Evolutionary conservation across 2,329 filamentous ascomycete genomes (phyloP).

Genomic region (Alternaria infectoria): DNA sequence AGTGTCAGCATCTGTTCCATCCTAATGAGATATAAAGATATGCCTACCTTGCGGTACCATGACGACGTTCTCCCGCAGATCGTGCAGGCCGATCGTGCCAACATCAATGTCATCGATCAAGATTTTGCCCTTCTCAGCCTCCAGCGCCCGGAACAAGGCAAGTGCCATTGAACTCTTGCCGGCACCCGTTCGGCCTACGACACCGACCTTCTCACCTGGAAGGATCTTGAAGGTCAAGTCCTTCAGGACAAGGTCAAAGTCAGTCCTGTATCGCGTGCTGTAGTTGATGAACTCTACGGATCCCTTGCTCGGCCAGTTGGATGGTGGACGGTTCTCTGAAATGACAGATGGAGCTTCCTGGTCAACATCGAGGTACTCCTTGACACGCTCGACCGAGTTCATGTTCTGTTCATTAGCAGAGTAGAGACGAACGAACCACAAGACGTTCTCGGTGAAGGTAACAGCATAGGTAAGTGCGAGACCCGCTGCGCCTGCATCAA

Average conservation of each 20-base stretch:
- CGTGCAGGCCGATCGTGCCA: constrained; percentile 85
- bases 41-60: constrained; percentile 81
- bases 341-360: constrained; percentile 85
- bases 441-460: constrained; percentile 93
- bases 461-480: constrained; percentile 95
- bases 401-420: constrained; percentile 98
- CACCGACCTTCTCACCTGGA: constrained; percentile 89
- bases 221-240: constrained; percentile 85
- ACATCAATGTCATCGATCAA: constrained; percentile 92
- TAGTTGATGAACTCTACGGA: constrained; percentile 88
- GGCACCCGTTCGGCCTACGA: constrained; percentile 92
- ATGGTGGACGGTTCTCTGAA: constrained; percentile 76
- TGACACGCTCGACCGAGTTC: constrained; percentile 97
- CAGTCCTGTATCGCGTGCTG: constrained; percentile 84
- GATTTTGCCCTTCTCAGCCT: constrained; percentile 89
- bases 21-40: too few species aligned
- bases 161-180: constrained; percentile 95
- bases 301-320: constrained; percentile 85
- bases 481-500: constrained; percentile 91
- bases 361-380: constrained; percentile 95
- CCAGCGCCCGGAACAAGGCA: constrained; percentile 90
- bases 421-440: constrained; percentile 96
- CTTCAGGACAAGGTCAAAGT: constrained; percentile 85
- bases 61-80: constrained; percentile 90
- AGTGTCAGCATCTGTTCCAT: constrained; percentile 18